Conservation (phyloP, 352 stramenopile species). For the Globisporangium cylindrosporum region DNA sequence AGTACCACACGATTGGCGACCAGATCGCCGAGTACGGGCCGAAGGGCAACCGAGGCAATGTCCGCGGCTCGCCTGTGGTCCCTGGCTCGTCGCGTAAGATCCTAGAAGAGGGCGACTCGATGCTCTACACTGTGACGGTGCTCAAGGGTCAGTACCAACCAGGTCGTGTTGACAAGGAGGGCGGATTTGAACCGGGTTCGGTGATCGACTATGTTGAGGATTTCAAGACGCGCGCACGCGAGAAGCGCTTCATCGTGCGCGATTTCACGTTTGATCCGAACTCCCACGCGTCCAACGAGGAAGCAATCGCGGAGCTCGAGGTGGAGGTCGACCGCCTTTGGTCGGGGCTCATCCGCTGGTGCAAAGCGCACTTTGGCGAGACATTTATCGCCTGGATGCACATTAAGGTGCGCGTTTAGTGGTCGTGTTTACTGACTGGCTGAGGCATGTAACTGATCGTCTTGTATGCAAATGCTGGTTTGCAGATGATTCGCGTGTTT, state of each 20-base stretch:
- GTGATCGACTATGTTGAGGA: conserved; percentile 94
- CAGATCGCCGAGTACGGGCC: conserved; percentile 90
- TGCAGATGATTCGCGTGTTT: conserved; percentile 92
- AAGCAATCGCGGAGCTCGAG: conserved; percentile 81
- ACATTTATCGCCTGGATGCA: conserved; percentile 98
- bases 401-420: conserved; percentile 86
- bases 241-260: conserved; percentile 92
- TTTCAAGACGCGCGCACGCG: conserved; percentile 90
- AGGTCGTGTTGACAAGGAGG: conserved; percentile 81
- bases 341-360: conserved; percentile 94
- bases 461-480: neutral
- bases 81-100: conserved; percentile 90
- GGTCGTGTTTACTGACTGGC: neutral
- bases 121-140: conserved; percentile 95
- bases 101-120: conserved; percentile 90
- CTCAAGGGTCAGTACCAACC: conserved; percentile 93
- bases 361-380: conserved; percentile 98
- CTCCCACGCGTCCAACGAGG: conserved; percentile 84
- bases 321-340: conserved; percentile 94
- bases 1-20: conserved; percentile 87
- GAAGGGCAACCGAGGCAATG: conserved; percentile 86
- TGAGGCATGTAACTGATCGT: neutral
- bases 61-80: conserved; percentile 95
- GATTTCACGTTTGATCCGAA: conserved; percentile 93
- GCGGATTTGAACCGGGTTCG: conserved; percentile 89